These are phyloP conservation scores for Paecilomyces formosus DNA, from an alignment of 2,329 filamentous ascomycete species.

Conservation along the genomic window DNA sequence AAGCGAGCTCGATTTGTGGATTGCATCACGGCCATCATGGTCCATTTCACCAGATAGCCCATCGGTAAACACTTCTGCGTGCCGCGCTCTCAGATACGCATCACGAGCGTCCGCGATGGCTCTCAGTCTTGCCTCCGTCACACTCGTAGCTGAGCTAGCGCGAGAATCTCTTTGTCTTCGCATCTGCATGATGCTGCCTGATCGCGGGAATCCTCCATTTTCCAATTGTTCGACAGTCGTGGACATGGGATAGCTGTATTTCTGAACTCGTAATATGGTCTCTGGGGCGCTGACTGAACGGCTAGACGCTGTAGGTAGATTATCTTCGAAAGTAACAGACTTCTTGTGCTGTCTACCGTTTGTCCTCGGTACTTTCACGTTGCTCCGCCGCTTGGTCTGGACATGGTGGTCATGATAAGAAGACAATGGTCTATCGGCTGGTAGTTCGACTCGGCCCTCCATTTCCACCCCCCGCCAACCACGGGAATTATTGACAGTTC, in stretches of 20 bases:
- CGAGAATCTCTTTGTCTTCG: slow-evolving; percentile 4
- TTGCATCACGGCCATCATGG: neutral
- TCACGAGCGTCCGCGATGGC: neutral
- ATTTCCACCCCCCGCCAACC: neutral
- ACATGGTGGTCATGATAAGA: neutral
- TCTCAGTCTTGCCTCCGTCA: neutral
- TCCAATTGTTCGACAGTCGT: neutral
- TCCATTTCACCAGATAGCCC: neutral
- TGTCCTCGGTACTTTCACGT: neutral
- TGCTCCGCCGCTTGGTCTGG: neutral
- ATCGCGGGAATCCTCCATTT: neutral
- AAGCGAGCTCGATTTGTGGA: neutral
- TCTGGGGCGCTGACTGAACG: slow-evolving; percentile 1
- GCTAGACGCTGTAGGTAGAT: neutral
- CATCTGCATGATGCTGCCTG: slow-evolving; percentile 2
- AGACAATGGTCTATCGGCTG: neutral
- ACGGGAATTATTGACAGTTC: neutral
- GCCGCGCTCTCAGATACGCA: neutral
- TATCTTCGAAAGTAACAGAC: slow-evolving; percentile 9
- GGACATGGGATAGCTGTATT: neutral
- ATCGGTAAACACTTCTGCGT: slow-evolving; percentile 2
- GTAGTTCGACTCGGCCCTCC: neutral
- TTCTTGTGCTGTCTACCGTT: slow-evolving; percentile 4
- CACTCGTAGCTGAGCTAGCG: neutral
- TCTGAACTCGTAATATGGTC: slow-evolving; percentile 4